phyloP scores from a whole-genome alignment of 495 filamentous ascomycete genomes.

The Aspergillus incahuasiensis region DNA sequence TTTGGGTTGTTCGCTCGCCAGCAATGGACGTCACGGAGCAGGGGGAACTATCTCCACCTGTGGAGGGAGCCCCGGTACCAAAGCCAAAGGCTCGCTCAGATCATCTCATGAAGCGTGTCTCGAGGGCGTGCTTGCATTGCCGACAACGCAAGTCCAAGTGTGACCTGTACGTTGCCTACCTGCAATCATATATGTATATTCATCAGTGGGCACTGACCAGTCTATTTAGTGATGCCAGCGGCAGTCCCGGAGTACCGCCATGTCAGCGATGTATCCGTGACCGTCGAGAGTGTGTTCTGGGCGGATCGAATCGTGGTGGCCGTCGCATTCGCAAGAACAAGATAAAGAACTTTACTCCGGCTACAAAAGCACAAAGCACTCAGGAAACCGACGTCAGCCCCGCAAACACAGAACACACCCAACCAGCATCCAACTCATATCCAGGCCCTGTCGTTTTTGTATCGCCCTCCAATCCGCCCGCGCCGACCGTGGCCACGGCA shows the following conservation, averaged over 20 bases:
- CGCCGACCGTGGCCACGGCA: constrained; percentile 18
- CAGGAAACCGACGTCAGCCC: constrained; percentile 29
- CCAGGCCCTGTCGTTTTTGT: constrained; percentile 37
- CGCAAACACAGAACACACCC: constrained; percentile 25
- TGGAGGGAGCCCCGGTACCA: constrained; percentile 14
- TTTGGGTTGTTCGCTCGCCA: background rate
- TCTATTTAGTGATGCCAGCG: constrained; percentile 41
- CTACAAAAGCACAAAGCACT: constrained; percentile 20
- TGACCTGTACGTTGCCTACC: constrained; percentile 50
- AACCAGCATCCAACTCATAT: constrained; percentile 27
- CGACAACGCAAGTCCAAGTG: constrained; percentile 60
- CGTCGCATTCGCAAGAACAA: constrained; percentile 54
- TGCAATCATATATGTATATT: background rate
- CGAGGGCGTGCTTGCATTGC: constrained; percentile 59
- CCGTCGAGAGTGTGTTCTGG: constrained; percentile 55
- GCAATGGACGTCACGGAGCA: constrained; percentile 12
- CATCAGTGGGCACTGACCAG: background rate
- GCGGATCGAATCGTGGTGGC: constrained; percentile 58
- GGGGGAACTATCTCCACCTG: constrained; percentile 15
- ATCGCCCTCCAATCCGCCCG: constrained; percentile 27
- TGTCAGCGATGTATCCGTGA: constrained; percentile 58
- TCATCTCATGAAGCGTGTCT: constrained; percentile 50
- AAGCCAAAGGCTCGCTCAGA: constrained; percentile 22
- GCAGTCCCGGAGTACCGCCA: constrained; percentile 47
- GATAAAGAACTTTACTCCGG: constrained; percentile 36